Evolutionary conservation across 305 asterid genomes (phyloP).

Genomic region (Caryopteris hybrid): DNA sequence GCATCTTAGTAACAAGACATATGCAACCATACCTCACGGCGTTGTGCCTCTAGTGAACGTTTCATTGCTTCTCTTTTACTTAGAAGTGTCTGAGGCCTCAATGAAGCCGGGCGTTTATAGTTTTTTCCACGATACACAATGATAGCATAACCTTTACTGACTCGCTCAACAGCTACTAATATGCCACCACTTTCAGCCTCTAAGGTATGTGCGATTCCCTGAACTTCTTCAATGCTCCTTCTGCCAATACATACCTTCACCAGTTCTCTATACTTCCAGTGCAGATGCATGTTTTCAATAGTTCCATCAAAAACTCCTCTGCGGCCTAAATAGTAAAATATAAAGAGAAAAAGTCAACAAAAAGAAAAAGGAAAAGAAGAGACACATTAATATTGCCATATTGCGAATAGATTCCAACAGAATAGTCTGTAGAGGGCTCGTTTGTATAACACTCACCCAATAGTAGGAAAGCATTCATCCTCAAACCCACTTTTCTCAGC

Average conservation of each 20-base stretch:
- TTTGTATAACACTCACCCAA: constrained; percentile 54
- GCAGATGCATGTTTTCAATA: constrained; percentile 96
- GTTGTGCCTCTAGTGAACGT: constrained; percentile 87
- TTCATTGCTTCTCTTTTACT: constrained; percentile 92
- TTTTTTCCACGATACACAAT: constrained; percentile 94
- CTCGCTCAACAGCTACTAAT: constrained; percentile 85
- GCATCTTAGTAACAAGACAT: neutral
- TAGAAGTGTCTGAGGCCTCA: constrained; percentile 90
- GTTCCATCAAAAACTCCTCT: constrained; percentile 98
- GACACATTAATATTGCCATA: constrained; percentile 5
- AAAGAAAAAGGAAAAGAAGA: too few relatives aligned
- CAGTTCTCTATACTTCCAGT: constrained; percentile 97
- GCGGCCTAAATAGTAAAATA: constrained; percentile 74
- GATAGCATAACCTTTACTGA: constrained; percentile 79
- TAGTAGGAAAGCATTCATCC: constrained; percentile 83
- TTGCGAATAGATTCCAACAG: neutral
- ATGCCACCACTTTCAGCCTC: constrained; percentile 98
- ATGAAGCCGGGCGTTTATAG: constrained; percentile 76
- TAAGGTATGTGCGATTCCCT: constrained; percentile 63
- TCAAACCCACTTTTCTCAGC: constrained; percentile 93
- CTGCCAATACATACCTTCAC: constrained; percentile 78
- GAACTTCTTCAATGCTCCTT: constrained; percentile 67
- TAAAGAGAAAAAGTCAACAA: constrained; percentile 15
- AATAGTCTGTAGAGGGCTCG: neutral
- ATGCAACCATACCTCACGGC: constrained; percentile 62